Evolutionary conservation across 1,284 basidiomycete genomes (phyloP).

Genomic region (Schizophyllum commune): DNA sequence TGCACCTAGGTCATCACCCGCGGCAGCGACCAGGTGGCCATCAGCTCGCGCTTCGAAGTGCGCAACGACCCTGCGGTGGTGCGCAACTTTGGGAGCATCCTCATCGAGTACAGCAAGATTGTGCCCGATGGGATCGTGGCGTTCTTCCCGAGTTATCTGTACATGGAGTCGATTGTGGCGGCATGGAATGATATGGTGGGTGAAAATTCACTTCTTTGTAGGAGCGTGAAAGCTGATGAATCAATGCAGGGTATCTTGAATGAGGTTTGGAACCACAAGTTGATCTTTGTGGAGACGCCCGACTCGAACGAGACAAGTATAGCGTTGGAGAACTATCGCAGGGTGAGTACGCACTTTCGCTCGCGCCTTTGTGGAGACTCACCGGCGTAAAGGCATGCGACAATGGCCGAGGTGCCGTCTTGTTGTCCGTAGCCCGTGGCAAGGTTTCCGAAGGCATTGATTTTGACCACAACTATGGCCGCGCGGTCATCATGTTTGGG

Average conservation of each 20-base stretch:
- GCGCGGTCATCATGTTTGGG: slow-evolving; percentile 99
- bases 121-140: slow-evolving; percentile 99
- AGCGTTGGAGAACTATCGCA: slow-evolving; percentile 93
- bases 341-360: slow-evolving; percentile 59
- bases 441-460: slow-evolving; percentile 99
- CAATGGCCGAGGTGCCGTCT: slow-evolving; percentile 94
- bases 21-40: slow-evolving; percentile 97
- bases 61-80: slow-evolving; percentile 99
- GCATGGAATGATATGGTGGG: slow-evolving; percentile 99
- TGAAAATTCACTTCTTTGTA: too few species aligned
- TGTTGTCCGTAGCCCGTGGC: slow-evolving; percentile 95
- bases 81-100: slow-evolving; percentile 96
- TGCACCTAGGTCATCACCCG: slow-evolving; percentile 97
- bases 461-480: slow-evolving; percentile 99
- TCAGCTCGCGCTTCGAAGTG: slow-evolving; percentile 99
- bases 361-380: too few species aligned
- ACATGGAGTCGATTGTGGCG: slow-evolving; percentile 99
- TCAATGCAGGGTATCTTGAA: slow-evolving; percentile 99
- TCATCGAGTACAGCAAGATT: slow-evolving; percentile 96
- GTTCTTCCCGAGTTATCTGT: slow-evolving; percentile 99
- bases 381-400: slow-evolving; percentile 91
- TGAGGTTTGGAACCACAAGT: slow-evolving; percentile 99
- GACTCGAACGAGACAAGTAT: slow-evolving; percentile 99
- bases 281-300: slow-evolving; percentile 99
- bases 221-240: too few species aligned